Evolutionary conservation across 2,329 filamentous ascomycete species (phyloP).

Genomic region (Botrytis paeoniae): DNA sequence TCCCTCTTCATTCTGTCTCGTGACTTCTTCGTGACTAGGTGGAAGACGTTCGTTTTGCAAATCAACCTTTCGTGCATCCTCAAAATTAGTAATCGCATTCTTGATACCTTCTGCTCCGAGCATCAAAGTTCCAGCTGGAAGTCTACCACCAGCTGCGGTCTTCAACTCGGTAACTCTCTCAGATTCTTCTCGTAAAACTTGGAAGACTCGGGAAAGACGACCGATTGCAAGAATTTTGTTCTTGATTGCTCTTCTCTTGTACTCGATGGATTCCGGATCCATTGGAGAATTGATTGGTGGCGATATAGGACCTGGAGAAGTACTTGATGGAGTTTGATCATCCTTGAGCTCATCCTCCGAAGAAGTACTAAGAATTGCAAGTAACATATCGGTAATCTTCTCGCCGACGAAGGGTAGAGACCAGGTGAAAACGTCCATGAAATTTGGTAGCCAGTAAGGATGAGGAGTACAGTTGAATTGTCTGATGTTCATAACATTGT

Average conservation of each 20-base stretch:
- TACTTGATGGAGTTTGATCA: slow-evolving; percentile 68
- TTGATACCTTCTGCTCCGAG: slow-evolving; percentile 97
- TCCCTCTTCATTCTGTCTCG: slow-evolving; percentile 76
- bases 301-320: slow-evolving; percentile 65
- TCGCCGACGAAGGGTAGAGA: slow-evolving; percentile 97
- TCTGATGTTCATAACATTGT: slow-evolving; percentile 99
- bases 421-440: slow-evolving; percentile 99
- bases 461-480: slow-evolving; percentile 99
- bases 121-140: slow-evolving; percentile 96
- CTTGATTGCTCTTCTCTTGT: slow-evolving; percentile 95
- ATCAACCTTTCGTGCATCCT: slow-evolving; percentile 95
- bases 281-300: slow-evolving; percentile 58
- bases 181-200: slow-evolving; percentile 94
- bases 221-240: slow-evolving; percentile 99
- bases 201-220: slow-evolving; percentile 94
- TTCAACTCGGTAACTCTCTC: slow-evolving; percentile 97
- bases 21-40: slow-evolving; percentile 88
- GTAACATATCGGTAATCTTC: slow-evolving; percentile 99
- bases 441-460: slow-evolving; percentile 99
- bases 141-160: slow-evolving; percentile 86
- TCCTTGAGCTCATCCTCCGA: slow-evolving; percentile 98
- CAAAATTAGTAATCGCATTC: slow-evolving; percentile 94
- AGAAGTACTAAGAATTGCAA: slow-evolving; percentile 95
- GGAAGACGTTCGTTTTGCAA: slow-evolving; percentile 93
- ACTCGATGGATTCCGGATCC: slow-evolving; percentile 86